phyloP scores from a whole-genome alignment of 495 filamentous ascomycete species.

The Xylaria palmicola region DNA sequence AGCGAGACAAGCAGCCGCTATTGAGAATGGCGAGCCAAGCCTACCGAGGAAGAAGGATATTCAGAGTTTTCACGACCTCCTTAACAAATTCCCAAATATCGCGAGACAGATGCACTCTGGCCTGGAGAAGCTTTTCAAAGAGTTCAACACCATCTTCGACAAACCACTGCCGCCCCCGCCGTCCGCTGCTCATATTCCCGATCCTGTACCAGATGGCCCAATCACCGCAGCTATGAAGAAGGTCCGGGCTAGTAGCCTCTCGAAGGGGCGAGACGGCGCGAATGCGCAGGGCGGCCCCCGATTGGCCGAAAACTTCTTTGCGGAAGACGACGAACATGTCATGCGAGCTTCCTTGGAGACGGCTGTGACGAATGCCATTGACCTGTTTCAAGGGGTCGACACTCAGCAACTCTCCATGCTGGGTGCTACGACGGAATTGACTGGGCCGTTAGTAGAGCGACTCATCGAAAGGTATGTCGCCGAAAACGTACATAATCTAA shows the following conservation, averaged over 20 bases:
- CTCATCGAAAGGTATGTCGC: slow-evolving; percentile 94
- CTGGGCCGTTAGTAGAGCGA: slow-evolving; percentile 85
- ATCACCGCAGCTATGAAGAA: slow-evolving; percentile 51
- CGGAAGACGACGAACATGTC: slow-evolving; percentile 82
- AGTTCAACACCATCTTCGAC: slow-evolving; percentile 82
- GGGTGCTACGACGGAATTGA: slow-evolving; percentile 89
- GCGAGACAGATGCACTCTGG: slow-evolving; percentile 95
- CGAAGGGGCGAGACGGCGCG: slow-evolving; percentile 24
- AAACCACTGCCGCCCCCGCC: slow-evolving; percentile 79
- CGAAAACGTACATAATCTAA: slow-evolving; percentile 86
- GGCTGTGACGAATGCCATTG: slow-evolving; percentile 88
- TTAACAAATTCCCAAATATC: slow-evolving; percentile 94
- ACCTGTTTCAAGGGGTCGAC: slow-evolving; percentile 92
- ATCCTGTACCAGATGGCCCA: slow-evolving; percentile 50
- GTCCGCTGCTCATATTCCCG: slow-evolving; percentile 55
- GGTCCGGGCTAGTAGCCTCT: slow-evolving; percentile 47
- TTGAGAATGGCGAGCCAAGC: slow-evolving; percentile 37
- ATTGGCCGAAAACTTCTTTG: slow-evolving; percentile 44
- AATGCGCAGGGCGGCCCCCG: slow-evolving; percentile 21
- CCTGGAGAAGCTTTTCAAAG: slow-evolving; percentile 83
- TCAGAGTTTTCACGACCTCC: slow-evolving; percentile 82
- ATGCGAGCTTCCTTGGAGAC: slow-evolving; percentile 86
- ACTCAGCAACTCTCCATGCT: slow-evolving; percentile 92
- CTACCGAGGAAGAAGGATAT: slow-evolving; percentile 80
- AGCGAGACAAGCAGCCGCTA: slow-evolving; percentile 31